These are phyloP conservation scores for Rosa lucieae DNA, from an alignment of 306 rosid genomes.

Conservation along the genomic window DNA sequence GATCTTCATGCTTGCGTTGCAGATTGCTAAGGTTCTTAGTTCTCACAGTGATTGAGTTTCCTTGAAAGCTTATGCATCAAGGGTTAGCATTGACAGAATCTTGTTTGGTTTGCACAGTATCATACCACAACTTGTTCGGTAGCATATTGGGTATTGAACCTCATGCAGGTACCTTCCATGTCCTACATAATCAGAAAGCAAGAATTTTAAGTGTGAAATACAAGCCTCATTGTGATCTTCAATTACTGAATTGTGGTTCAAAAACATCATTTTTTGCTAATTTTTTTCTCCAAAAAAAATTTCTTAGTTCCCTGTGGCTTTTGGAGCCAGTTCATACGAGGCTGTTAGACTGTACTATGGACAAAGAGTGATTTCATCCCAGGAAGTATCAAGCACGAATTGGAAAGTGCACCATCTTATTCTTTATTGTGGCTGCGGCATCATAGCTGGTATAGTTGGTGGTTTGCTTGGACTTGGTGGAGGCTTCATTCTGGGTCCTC, in stretches of 20 bases:
- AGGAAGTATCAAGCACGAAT: constrained; percentile 35
- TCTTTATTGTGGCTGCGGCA: constrained; percentile 48
- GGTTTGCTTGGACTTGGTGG: constrained; percentile 88
- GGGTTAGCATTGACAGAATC: constrained; percentile 6
- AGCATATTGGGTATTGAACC: constrained; percentile 51
- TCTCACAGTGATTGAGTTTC: neutral
- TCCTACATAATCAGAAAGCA: neutral
- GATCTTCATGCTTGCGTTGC: constrained; percentile 62
- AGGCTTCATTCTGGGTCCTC: constrained; percentile 80
- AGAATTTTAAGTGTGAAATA: neutral
- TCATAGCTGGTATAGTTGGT: constrained; percentile 68
- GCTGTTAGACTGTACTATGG: constrained; percentile 61
- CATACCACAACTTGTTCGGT: constrained; percentile 51
- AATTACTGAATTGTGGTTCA: neutral
- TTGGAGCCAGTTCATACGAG: constrained; percentile 62
- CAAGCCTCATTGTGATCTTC: neutral
- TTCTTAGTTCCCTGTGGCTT: constrained; percentile 13
- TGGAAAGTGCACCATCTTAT: constrained; percentile 42
- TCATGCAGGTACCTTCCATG: constrained; percentile 48
- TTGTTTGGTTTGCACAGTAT: constrained; percentile 40
- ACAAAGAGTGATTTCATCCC: constrained; percentile 55
- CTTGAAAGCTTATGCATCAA: neutral
- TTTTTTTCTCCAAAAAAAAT: neutral
- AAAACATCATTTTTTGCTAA: neutral
- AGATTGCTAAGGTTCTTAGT: constrained; percentile 57